A percentile compares a stretch with the other conserved stretches of the same genome.
Evolutionary conservation across 228 moss, liverwort and hornwort species (phyloP).

Genomic region (Sphagnum magellanicum): DNA sequence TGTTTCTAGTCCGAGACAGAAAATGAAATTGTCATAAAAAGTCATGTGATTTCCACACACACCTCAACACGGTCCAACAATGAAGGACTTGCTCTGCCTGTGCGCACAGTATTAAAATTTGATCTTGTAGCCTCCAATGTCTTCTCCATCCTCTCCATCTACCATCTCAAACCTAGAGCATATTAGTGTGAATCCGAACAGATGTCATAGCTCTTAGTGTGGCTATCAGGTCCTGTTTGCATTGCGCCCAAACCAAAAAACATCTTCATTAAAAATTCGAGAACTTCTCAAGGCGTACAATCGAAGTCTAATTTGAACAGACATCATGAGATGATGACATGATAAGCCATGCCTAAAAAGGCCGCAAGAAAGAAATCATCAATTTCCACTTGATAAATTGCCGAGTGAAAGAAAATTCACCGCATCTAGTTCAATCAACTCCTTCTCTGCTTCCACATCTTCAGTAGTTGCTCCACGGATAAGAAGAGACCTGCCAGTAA

Average conservation of each 20-base stretch:
- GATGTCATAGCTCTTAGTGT: background rate
- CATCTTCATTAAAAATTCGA: background rate
- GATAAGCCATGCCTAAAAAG: background rate
- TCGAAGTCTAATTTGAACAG: background rate
- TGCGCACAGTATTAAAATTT: constrained; percentile 80
- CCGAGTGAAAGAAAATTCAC: constrained; percentile 17
- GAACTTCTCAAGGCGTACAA: background rate
- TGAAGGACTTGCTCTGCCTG: constrained; percentile 79
- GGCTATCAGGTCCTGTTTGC: no score
- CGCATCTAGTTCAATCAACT: constrained; percentile 86
- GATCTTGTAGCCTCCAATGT: constrained; percentile 66
- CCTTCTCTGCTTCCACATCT: constrained; percentile 84
- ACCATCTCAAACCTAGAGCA: constrained; percentile 4
- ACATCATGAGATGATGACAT: background rate
- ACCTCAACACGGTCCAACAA: constrained; percentile 94
- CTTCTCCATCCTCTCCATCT: constrained; percentile 99
- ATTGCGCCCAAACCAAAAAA: background rate
- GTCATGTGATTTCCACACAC: constrained; percentile 1
- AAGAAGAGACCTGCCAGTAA: constrained; percentile 25
- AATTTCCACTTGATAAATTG: no score
- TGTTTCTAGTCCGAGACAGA: no score
- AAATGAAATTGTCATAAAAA: background rate
- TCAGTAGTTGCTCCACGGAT: constrained; percentile 70
- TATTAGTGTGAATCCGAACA: background rate
- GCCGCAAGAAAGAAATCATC: no score